These are phyloP conservation scores for Drosera spatulata DNA, from an alignment of 179 eudicot genomes.

Conservation along the genomic window DNA sequence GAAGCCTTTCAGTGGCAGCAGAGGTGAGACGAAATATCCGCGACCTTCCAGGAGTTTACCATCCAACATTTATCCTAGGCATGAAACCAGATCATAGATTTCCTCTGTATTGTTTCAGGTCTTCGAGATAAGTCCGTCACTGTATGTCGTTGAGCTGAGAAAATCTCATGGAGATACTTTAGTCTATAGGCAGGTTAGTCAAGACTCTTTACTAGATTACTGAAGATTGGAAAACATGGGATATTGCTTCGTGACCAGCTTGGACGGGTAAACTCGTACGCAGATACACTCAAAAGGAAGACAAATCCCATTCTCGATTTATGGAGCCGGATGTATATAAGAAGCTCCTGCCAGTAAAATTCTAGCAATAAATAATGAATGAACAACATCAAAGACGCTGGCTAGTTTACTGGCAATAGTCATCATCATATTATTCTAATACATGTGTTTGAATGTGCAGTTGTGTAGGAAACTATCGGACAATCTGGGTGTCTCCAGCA, in stretches of 20 bases:
- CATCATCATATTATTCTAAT: slow-evolving; percentile 1
- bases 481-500: slow-evolving; percentile 52
- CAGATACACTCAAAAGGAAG: no score
- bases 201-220: background rate
- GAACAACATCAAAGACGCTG: background rate
- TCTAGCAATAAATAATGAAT: no score
- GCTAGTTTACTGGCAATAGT: background rate
- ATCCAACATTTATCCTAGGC: no score
- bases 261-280: no score
- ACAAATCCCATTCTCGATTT: no score
- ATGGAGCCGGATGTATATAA: no score
- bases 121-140: slow-evolving; percentile 70
- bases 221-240: no score
- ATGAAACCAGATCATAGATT: background rate
- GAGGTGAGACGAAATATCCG: slow-evolving; percentile 43
- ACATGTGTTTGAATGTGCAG: slow-evolving; percentile 27
- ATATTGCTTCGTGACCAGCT: no score
- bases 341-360: no score
- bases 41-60: no score
- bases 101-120: slow-evolving; percentile 34
- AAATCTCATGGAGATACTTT: slow-evolving; percentile 70
- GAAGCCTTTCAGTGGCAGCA: slow-evolving; percentile 71
- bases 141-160: slow-evolving; percentile 81
- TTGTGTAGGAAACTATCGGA: slow-evolving; percentile 62
- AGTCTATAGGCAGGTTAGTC: slow-evolving; percentile 60